Conservation (phyloP, 768 basidiomycete genomes). For the Gymnopilus dilepis region DNA sequence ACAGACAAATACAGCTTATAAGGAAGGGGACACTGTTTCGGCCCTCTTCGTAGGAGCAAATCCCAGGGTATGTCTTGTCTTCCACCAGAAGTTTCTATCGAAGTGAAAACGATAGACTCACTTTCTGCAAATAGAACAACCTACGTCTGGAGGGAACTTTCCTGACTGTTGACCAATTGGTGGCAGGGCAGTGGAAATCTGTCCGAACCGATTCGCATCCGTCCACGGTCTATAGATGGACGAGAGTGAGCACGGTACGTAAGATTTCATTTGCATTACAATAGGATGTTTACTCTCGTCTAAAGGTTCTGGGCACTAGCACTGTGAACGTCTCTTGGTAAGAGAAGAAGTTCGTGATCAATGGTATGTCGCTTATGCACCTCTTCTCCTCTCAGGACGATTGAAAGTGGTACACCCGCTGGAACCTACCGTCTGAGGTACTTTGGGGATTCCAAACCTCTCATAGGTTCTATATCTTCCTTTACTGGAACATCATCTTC, state of each 20-base stretch:
- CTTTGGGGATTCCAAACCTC: slow-evolving; percentile 77
- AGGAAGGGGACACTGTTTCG: slow-evolving; percentile 59
- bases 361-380: background rate
- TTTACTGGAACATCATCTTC: slow-evolving; percentile 67
- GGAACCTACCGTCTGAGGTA: slow-evolving; percentile 76
- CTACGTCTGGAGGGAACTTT: slow-evolving; percentile 76
- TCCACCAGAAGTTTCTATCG: slow-evolving; percentile 14
- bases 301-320: slow-evolving; percentile 62
- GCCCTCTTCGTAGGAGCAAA: slow-evolving; percentile 78
- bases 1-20: slow-evolving; percentile 49
- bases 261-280: background rate
- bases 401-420: slow-evolving; percentile 58
- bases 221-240: slow-evolving; percentile 73
- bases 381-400: slow-evolving; percentile 23
- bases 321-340: slow-evolving; percentile 72
- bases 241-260: slow-evolving; percentile 57
- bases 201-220: slow-evolving; percentile 81
- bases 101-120: background rate
- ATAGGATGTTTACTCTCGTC: background rate
- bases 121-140: slow-evolving; percentile 62
- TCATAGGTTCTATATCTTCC: slow-evolving; percentile 63
- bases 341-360: slow-evolving; percentile 21
- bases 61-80: slow-evolving; percentile 59
- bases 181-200: slow-evolving; percentile 54
- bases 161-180: slow-evolving; percentile 64